Percentiles rank a stretch among this genome's conserved stretches.
Conservation (phyloP, 129 eudicot species). For the Ambrosia trifida region DNA sequence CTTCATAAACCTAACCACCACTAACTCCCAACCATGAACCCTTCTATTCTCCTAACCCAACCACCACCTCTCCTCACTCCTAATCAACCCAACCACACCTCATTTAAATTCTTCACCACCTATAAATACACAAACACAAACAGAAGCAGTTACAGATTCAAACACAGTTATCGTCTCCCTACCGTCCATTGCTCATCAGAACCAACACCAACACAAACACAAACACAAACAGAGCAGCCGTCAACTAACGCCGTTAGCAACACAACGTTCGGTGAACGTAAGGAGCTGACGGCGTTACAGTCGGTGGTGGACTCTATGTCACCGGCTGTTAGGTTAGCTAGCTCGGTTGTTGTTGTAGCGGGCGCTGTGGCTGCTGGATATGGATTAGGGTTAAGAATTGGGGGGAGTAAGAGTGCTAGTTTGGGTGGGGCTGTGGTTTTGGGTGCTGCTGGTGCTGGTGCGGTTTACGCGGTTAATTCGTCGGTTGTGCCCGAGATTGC, state of each 20-base stretch:
- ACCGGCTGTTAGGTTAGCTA: conserved; percentile 66
- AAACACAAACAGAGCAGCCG: conserved; percentile 33
- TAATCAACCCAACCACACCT: conserved; percentile 1
- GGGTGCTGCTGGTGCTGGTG: conserved; percentile 89
- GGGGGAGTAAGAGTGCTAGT: conserved; percentile 54
- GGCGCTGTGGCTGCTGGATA: conserved; percentile 86
- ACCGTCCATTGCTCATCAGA: conserved; percentile 36
- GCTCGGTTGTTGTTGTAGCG: conserved; percentile 67
- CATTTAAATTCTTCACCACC: conserved; percentile 26
- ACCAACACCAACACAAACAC: conserved; percentile 22
- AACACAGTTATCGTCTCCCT: conserved; percentile 27
- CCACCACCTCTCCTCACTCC: conserved; percentile 36
- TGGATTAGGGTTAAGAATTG: conserved; percentile 68
- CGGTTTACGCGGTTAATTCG: conserved; percentile 68
- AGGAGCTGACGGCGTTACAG: conserved; percentile 65
- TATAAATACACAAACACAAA: neutral
- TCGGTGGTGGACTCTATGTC: conserved; percentile 67
- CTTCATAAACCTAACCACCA: too few species aligned
- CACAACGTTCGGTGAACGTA: conserved; percentile 66
- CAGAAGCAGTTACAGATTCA: conserved; percentile 14
- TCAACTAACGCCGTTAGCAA: conserved; percentile 30
- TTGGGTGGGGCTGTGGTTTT: conserved; percentile 73
- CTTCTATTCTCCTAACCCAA: conserved; percentile 52
- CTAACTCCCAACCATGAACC: conserved; percentile 41
- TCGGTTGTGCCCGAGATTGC: conserved; percentile 96